Conservation (phyloP, 2,329 filamentous ascomycete genomes). For the Aaosphaeria arxii region DNA sequence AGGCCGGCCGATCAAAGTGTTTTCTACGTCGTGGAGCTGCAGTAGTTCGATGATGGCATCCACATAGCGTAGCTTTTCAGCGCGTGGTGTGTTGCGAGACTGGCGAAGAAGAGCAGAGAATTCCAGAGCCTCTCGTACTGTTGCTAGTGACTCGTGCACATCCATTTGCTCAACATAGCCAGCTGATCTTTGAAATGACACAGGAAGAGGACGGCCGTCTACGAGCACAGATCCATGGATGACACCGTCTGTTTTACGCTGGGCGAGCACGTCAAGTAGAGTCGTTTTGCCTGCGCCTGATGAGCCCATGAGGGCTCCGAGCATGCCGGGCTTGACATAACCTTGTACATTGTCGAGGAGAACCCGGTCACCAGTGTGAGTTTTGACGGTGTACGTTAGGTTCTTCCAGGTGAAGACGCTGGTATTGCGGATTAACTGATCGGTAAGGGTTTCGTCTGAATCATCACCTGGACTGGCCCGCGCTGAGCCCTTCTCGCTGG, state of each 20-base stretch:
- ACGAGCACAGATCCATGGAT: slow-evolving; percentile 27
- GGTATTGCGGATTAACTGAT: slow-evolving; percentile 56
- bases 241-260: slow-evolving; percentile 23
- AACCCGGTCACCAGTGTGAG: slow-evolving; percentile 32
- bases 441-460: neutral
- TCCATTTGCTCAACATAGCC: slow-evolving; percentile 33
- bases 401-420: slow-evolving; percentile 66
- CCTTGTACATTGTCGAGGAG: slow-evolving; percentile 52
- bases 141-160: slow-evolving; percentile 23
- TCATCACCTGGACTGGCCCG: neutral
- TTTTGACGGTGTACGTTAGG: slow-evolving; percentile 57
- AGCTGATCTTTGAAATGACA: slow-evolving; percentile 28
- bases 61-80: slow-evolving; percentile 23
- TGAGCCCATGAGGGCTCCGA: slow-evolving; percentile 41
- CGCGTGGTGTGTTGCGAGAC: slow-evolving; percentile 11
- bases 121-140: slow-evolving; percentile 26
- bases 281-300: slow-evolving; percentile 35
- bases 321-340: slow-evolving; percentile 53
- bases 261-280: slow-evolving; percentile 27
- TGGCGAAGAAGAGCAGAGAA: slow-evolving; percentile 28
- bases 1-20: slow-evolving; percentile 21
- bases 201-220: slow-evolving; percentile 20
- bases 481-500: neutral
- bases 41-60: slow-evolving; percentile 24
- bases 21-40: slow-evolving; percentile 19